Percentiles rank a stretch among this genome's conserved stretches.
Evolutionary conservation across 257 asterid genomes (phyloP).

Genomic region (Thymus quinquecostatus): DNA sequence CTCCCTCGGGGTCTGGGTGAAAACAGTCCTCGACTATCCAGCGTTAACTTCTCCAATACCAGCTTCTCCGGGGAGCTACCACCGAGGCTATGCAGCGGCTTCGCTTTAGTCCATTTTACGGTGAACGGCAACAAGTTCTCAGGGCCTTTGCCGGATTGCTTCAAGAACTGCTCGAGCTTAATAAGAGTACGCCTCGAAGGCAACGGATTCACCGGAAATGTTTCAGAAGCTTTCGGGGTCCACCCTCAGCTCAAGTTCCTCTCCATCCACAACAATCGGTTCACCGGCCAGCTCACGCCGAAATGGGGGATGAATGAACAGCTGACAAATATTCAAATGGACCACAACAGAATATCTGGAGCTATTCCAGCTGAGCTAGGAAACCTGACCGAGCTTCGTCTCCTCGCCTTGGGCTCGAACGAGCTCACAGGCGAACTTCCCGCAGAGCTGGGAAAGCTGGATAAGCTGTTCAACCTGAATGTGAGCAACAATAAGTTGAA

Average conservation of each 20-base stretch:
- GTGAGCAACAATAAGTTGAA: slow-evolving; percentile 63
- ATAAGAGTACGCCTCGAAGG: slow-evolving; percentile 57
- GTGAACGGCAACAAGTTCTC: slow-evolving; percentile 54
- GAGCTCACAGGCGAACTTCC: slow-evolving; percentile 69
- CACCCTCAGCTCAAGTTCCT: slow-evolving; percentile 57
- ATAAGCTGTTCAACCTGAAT: slow-evolving; percentile 44
- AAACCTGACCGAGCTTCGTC: slow-evolving; percentile 45
- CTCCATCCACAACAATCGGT: slow-evolving; percentile 52
- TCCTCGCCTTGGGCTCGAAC: slow-evolving; percentile 60
- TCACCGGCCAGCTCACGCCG: slow-evolving; percentile 59
- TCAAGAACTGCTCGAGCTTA: slow-evolving; percentile 58
- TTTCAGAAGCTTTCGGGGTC: slow-evolving; percentile 58
- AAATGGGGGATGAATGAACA: slow-evolving; percentile 56
- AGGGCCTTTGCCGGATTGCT: slow-evolving; percentile 67
- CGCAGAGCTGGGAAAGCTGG: slow-evolving; percentile 46
- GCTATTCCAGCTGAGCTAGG: slow-evolving; percentile 67
- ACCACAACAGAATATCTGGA: slow-evolving; percentile 58
- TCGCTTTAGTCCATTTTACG: slow-evolving; percentile 50
- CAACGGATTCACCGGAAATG: slow-evolving; percentile 59
- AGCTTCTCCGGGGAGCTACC: slow-evolving; percentile 72
- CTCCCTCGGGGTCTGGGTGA: slow-evolving; percentile 63
- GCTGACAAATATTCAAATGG: slow-evolving; percentile 56
- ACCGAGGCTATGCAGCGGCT: slow-evolving; percentile 54
- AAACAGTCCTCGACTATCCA: slow-evolving; percentile 42
- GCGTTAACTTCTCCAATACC: slow-evolving; percentile 56